phyloP scores from a whole-genome alignment of 768 basidiomycete species.

The Pisolithus tinctorius region DNA sequence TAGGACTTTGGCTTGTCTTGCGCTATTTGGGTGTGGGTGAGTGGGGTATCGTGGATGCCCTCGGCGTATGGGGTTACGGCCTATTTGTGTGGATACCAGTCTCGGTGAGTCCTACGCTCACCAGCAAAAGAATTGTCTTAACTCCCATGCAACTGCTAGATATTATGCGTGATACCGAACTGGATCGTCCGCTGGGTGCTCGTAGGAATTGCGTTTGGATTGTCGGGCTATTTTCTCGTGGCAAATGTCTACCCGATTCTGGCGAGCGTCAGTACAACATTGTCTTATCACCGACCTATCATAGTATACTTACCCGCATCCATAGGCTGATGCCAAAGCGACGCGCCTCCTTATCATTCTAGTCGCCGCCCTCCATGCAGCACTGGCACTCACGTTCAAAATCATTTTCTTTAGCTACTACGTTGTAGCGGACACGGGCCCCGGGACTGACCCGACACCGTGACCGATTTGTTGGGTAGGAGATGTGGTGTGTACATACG shows the following conservation, averaged over 20 bases:
- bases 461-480: no score
- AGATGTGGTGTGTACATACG: neutral
- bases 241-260: slow-evolving; percentile 88
- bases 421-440: slow-evolving; percentile 34
- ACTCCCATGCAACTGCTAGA: slow-evolving; percentile 32
- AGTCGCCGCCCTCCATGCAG: slow-evolving; percentile 69
- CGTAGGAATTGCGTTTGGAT: slow-evolving; percentile 59
- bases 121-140: neutral
- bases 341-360: slow-evolving; percentile 77
- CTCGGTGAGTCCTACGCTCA: slow-evolving; percentile 43
- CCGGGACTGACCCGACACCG: slow-evolving; percentile 4
- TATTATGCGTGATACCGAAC: slow-evolving; percentile 82
- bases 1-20: slow-evolving; percentile 77
- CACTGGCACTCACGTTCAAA: slow-evolving; percentile 81
- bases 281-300: neutral
- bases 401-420: slow-evolving; percentile 59
- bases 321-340: slow-evolving; percentile 79
- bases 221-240: slow-evolving; percentile 85
- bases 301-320: neutral
- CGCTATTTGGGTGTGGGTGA: slow-evolving; percentile 84
- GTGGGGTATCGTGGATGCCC: slow-evolving; percentile 82
- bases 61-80: slow-evolving; percentile 75
- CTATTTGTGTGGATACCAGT: slow-evolving; percentile 88
- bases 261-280: slow-evolving; percentile 51
- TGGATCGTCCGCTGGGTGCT: slow-evolving; percentile 79